Conservation (phyloP, 208 protist species). For the Balamuthia mandrillaris region DNA sequence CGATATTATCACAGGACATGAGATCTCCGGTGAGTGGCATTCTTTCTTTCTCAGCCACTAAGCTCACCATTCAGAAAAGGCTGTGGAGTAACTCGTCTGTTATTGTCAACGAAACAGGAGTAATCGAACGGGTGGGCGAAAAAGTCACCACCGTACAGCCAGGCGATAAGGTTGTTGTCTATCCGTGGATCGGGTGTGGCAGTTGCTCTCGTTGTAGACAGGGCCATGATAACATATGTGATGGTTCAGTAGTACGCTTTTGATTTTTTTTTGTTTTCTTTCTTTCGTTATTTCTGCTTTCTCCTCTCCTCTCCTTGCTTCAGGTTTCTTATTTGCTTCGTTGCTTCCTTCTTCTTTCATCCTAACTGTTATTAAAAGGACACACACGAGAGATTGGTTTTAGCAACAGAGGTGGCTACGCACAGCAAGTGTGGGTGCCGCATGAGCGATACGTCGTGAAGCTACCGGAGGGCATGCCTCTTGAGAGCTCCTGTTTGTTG, state of each 20-base stretch:
- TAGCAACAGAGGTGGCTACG: not conserved
- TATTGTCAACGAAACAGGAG: not conserved
- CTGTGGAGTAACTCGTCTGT: not conserved
- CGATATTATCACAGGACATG: too few species aligned
- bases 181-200: conserved; percentile 17
- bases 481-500: not conserved
- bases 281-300: too few species aligned
- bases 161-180: not conserved
- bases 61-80: not conserved
- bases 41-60: not conserved
- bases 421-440: not conserved
- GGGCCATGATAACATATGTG: conserved; percentile 13
- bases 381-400: conserved; percentile 4
- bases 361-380: not conserved
- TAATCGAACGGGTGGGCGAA: not conserved
- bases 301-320: too few species aligned
- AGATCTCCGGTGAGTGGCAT: not conserved
- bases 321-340: not conserved
- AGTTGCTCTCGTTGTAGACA: not conserved
- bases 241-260: too few species aligned
- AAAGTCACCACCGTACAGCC: not conserved
- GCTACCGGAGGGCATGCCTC: not conserved
- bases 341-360: not conserved
- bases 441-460: conserved; percentile 4
- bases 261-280: too few species aligned